Percentiles rank a stretch among this genome's conserved stretches.
Conservation (phyloP, 2,329 filamentous ascomycete genomes). For the Thielaviopsis populi region DNA sequence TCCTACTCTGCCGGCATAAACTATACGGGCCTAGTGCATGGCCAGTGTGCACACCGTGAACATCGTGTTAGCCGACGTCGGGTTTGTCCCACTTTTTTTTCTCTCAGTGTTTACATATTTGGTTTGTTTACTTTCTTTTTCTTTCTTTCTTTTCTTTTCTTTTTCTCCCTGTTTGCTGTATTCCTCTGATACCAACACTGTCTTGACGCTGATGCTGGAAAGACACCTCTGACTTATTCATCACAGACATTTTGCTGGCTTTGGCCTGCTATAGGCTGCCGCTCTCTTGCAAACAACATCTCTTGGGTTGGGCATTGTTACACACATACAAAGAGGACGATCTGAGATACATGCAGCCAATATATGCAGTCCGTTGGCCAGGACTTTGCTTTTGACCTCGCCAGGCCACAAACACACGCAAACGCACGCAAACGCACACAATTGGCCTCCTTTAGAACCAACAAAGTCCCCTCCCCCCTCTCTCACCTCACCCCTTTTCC, state of each 20-base stretch:
- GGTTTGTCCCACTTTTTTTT: not conserved
- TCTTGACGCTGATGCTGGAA: not conserved
- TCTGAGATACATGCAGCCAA: not conserved
- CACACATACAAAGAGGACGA: not conserved
- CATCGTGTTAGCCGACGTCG: not conserved
- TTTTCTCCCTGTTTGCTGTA: not conserved
- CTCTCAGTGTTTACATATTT: not conserved
- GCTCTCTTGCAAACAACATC: not conserved
- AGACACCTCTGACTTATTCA: slow-evolving; percentile 1
- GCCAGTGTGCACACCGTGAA: not conserved
- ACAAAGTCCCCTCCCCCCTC: not conserved
- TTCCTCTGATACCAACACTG: not conserved
- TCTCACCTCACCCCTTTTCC: not conserved
- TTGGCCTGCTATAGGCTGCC: not conserved
- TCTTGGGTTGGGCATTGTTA: not conserved
- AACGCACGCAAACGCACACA: not conserved
- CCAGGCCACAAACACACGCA: not conserved
- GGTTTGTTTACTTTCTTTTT: not conserved
- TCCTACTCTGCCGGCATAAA: not conserved
- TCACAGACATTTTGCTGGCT: not conserved
- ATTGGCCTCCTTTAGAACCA: not conserved
- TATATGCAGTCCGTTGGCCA: not conserved
- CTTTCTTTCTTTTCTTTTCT: not conserved
- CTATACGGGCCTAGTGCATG: not conserved
- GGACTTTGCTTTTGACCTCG: too few species aligned